Evolutionary conservation across 805 yeast species (phyloP).

Genomic region (Wickerhamiella allomyrinae): DNA sequence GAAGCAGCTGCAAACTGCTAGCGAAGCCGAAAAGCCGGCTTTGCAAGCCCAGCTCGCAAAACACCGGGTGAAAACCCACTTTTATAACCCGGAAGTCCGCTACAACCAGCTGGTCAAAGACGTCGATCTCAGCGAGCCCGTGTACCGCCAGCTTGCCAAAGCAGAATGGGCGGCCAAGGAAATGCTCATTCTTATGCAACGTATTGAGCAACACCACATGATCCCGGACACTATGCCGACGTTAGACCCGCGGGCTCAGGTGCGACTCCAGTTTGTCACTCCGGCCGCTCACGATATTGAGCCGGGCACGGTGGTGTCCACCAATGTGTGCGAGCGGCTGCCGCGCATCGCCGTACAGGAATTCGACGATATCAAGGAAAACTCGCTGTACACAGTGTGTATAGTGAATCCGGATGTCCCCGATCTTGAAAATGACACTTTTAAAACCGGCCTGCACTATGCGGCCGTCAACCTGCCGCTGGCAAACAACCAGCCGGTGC

Average conservation of each 20-base stretch:
- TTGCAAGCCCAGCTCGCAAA: conserved; percentile 14
- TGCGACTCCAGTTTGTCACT: conserved; percentile 41
- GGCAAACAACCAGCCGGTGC: conserved; percentile 40
- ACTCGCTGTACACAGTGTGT: conserved; percentile 53
- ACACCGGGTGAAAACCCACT: conserved; percentile 47
- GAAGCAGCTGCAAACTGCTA: conserved; percentile 15
- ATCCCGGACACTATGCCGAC: conserved; percentile 94
- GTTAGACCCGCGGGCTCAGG: conserved; percentile 63
- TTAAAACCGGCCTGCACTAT: conserved; percentile 58
- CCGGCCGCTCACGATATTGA: conserved; percentile 42
- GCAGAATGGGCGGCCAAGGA: conserved; percentile 59
- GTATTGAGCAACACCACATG: conserved; percentile 69
- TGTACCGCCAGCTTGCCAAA: conserved; percentile 56
- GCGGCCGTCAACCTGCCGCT: conserved; percentile 58
- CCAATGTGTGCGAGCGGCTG: conserved; percentile 56
- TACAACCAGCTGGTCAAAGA: conserved; percentile 40
- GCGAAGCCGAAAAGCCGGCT: conserved; percentile 18
- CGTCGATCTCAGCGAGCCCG: conserved; percentile 59
- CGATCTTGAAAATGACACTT: conserved; percentile 53
- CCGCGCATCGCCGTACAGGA: conserved; percentile 72
- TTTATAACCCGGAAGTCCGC: conserved; percentile 70
- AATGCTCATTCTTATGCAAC: conserved; percentile 75
- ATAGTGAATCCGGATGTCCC: conserved; percentile 90
- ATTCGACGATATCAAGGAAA: conserved; percentile 35
- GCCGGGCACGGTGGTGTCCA: conserved; percentile 65